Percentiles rank a stretch among this genome's conserved stretches.
Conservation (phyloP, 345 rosid species). For the Eucalyptus marginata region DNA sequence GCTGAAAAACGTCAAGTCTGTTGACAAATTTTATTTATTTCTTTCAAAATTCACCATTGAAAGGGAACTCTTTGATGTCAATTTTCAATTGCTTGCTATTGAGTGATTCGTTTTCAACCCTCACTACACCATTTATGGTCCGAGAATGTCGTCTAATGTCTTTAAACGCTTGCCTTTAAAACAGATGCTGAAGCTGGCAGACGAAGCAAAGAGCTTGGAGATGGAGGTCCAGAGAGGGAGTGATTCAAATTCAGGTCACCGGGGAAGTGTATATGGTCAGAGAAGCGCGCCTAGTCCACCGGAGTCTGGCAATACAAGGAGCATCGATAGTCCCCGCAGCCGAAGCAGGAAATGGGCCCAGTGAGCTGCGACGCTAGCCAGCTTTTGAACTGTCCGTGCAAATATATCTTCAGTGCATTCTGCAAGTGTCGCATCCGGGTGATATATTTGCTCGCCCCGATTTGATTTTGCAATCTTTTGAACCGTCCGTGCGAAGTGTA, state of each 20-base stretch:
- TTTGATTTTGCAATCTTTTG: not conserved
- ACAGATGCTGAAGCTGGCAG: conserved; percentile 49
- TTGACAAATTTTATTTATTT: not conserved
- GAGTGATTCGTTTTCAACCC: not conserved
- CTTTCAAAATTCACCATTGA: not conserved
- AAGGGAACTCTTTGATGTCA: not conserved
- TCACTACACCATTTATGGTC: not conserved
- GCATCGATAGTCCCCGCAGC: conserved; percentile 24
- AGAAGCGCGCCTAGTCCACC: conserved; percentile 19
- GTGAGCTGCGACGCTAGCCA: not conserved
- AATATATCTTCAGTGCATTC: not conserved
- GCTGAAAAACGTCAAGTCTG: not conserved
- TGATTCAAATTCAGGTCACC: not conserved
- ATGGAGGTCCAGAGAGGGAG: conserved; percentile 18
- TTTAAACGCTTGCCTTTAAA: not conserved
- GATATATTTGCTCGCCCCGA: not conserved
- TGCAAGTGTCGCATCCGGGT: not conserved
- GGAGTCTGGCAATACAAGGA: conserved; percentile 11
- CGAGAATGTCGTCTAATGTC: not conserved
- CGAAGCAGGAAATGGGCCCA: conserved; percentile 43
- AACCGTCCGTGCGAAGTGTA: not conserved
- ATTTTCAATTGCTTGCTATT: not conserved
- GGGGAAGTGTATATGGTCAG: conserved; percentile 14
- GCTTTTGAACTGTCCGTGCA: no score
- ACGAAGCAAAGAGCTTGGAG: conserved; percentile 63